Evolutionary conservation across 331 rosid genomes (phyloP), one percentile per base, ranked within the genome.

Genomic region (Stylosanthes scabra): DNA sequence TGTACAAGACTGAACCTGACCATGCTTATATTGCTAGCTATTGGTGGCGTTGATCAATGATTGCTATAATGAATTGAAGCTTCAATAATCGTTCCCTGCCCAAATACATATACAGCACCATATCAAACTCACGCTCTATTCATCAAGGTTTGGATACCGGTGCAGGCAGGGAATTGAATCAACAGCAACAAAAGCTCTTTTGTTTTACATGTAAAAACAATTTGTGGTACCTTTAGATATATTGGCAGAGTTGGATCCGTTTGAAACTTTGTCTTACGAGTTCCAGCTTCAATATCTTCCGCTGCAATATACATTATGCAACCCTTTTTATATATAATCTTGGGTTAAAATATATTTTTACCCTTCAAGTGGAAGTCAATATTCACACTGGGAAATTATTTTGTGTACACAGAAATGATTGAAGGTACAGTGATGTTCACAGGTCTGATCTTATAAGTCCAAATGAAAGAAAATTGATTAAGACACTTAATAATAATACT

Each of bases 1-100:
- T 77, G 96, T 88, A 86, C 98, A 89, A 91, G 92, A 89, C 97
- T 87, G 87, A 89, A 91, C 97, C 94, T 93, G 97, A 75, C 77
- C 84, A 86, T 82, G 88, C 84, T 82, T 82, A 84, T 76, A 83
- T 84, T 86, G 89, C 82, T 84, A 87, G 87, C 87, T 85, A 86
- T 84, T 81, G 84, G 87, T 79, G 72, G 81, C 89, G 74, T 83
- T 80, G 83, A 76, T 78, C 74, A 72, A 81, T 80, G 83, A 76
- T 78, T 71, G 74, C 79, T 75, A 88, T 31, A 82, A 89, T 81
- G 88, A 83, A 78, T 76, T n/a, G n/a, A n/a, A n/a, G n/a, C 88
- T 86, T 88, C 93, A 57, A 41, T 61, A 57, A 41, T 61, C 83
- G 56, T 78, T 75, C 68, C 98, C 97, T 88, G 98, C 76, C 81